Percentiles rank a stretch among this genome's conserved stretches.
phyloP scores from a whole-genome alignment of 441 rosid genomes.

The Populus hybrid region DNA sequence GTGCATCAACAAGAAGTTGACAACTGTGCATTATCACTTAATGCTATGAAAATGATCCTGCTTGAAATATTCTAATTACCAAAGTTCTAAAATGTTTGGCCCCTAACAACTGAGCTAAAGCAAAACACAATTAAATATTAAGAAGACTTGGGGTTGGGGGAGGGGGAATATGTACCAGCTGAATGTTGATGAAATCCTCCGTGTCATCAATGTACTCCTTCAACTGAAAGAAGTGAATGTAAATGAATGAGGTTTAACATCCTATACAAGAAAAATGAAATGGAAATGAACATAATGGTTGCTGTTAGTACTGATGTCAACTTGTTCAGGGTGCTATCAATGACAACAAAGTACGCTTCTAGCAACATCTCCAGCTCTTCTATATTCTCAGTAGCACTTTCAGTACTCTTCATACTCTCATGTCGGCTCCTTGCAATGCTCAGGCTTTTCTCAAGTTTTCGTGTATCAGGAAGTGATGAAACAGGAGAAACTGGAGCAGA shows the following conservation, averaged over 20 bases:
- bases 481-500: constrained; percentile 98
- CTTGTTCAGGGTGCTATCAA: constrained; percentile 92
- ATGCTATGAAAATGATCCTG: background rate
- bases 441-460: constrained; percentile 81
- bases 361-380: constrained; percentile 98
- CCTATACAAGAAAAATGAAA: background rate
- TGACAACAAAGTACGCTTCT: constrained; percentile 96
- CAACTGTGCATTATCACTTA: background rate
- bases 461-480: constrained; percentile 76
- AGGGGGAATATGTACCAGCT: constrained; percentile 53
- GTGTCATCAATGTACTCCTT: constrained; percentile 99
- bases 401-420: constrained; percentile 87
- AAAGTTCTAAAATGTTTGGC: background rate
- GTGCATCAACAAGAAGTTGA: background rate
- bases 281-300: background rate
- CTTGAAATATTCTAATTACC: background rate
- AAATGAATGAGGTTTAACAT: constrained; percentile 4
- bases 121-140: background rate
- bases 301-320: constrained; percentile 70
- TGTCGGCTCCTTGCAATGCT: constrained; percentile 91
- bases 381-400: constrained; percentile 62
- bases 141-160: background rate
- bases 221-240: constrained; percentile 45
- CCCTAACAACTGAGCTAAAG: background rate
- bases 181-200: constrained; percentile 96